Conservation (phyloP, 2,329 filamentous ascomycete species). For the Aspergillus fumigatus region DNA sequence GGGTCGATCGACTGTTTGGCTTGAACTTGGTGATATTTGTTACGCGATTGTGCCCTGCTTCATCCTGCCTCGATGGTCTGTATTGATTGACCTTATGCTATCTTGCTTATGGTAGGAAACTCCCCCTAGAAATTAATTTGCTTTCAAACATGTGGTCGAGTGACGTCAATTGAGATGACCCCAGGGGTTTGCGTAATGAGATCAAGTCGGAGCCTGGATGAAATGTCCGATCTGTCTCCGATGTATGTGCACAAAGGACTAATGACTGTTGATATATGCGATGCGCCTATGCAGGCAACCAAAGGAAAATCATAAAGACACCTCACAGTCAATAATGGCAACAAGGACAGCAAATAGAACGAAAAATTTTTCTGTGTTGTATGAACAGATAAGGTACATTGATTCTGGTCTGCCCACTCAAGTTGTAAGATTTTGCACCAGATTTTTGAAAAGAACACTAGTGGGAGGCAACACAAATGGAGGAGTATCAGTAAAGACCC, state of each 20-base stretch:
- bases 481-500: conserved; percentile 36
- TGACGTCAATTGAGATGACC: background rate
- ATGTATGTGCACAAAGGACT: background rate
- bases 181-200: background rate
- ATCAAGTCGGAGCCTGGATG: background rate
- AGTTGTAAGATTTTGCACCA: conserved; percentile 26
- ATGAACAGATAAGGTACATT: background rate
- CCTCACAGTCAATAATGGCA: background rate
- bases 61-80: background rate
- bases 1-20: background rate
- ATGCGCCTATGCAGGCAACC: background rate
- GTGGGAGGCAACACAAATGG: conserved; percentile 37
- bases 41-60: background rate
- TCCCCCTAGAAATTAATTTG: background rate
- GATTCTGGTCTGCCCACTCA: background rate
- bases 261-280: background rate
- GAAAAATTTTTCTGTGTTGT: background rate
- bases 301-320: background rate
- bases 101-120: background rate
- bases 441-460: conserved; percentile 34
- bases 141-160: background rate
- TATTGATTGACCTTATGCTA: background rate
- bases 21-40: background rate
- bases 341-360: background rate
- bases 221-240: no score